Percentiles rank a stretch among this genome's conserved stretches.
Evolutionary conservation across 140 eudicot genomes (phyloP).

Genomic region (Erigeron philadelphicus): DNA sequence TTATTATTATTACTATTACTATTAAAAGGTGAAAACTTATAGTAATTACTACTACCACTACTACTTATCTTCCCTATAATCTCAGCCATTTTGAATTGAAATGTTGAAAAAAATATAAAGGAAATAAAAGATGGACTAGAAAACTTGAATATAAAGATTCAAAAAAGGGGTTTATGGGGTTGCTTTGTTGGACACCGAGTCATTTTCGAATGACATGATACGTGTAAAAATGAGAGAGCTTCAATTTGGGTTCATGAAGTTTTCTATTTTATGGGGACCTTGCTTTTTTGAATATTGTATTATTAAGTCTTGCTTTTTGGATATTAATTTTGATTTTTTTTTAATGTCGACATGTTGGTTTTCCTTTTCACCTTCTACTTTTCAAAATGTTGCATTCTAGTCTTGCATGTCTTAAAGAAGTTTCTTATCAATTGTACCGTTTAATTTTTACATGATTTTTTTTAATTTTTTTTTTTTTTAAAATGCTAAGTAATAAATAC

Average conservation of each 20-base stretch:
- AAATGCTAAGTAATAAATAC: no score
- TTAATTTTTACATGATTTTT: no score
- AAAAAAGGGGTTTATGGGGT: constrained; percentile 12
- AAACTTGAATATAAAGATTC: constrained; percentile 11
- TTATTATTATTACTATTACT: background rate
- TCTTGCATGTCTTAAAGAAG: no score
- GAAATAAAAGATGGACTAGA: background rate
- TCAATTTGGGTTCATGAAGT: constrained; percentile 11
- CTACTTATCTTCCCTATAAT: constrained; percentile 22
- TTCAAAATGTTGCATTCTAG: background rate
- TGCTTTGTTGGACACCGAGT: constrained; percentile 19
- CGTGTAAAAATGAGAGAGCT: constrained; percentile 23
- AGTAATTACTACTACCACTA: background rate
- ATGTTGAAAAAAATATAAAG: background rate
- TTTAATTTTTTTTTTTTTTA: no score
- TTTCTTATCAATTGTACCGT: no score
- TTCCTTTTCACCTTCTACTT: background rate
- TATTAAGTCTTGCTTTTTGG: background rate
- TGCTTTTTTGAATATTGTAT: constrained; percentile 19
- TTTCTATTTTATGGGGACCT: constrained; percentile 12
- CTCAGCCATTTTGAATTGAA: constrained; percentile 21
- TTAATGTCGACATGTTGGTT: constrained; percentile 6
- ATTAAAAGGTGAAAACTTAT: constrained; percentile 13
- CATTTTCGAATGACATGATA: constrained; percentile 4
- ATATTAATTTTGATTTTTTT: constrained; percentile 11